phyloP scores from a whole-genome alignment of 177 flowering plant genomes.

The Vitis hybrid region DNA sequence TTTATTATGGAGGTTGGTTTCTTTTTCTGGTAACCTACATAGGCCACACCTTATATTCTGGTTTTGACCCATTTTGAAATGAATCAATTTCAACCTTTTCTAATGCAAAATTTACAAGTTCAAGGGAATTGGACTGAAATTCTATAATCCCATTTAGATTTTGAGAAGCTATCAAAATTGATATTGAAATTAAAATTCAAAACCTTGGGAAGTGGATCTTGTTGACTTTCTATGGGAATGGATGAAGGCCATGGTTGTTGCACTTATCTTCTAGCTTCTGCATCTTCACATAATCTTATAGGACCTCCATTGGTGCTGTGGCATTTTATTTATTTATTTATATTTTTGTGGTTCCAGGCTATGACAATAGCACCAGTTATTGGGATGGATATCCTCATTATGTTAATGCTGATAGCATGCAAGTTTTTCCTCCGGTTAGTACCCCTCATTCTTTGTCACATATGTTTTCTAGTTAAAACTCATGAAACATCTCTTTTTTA shows the following conservation, averaged over 20 bases:
- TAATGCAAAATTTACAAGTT: too few relatives aligned
- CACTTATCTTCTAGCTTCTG: background rate
- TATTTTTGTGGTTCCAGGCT: slow-evolving; percentile 23
- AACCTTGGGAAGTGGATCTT: too few relatives aligned
- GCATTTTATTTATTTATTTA: background rate
- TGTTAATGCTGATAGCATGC: slow-evolving; percentile 31
- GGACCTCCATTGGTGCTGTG: background rate
- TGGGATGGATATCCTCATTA: slow-evolving; percentile 38
- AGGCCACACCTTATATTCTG: background rate
- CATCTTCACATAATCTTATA: background rate
- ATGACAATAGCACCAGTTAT: slow-evolving; percentile 14
- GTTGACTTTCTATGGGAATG: too few relatives aligned
- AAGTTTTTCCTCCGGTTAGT: slow-evolving; percentile 31
- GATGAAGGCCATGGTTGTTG: too few relatives aligned
- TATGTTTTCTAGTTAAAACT: background rate
- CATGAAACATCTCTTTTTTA: background rate
- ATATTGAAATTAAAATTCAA: too few relatives aligned
- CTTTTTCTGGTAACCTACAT: background rate
- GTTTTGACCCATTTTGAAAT: background rate
- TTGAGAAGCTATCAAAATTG: too few relatives aligned
- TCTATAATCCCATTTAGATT: too few relatives aligned
- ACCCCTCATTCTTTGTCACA: background rate
- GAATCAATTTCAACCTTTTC: too few relatives aligned
- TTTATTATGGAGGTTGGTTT: slow-evolving; percentile 23
- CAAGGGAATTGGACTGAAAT: too few relatives aligned